Percentiles rank a stretch among this genome's conserved stretches.
phyloP scores from a whole-genome alignment of 2,329 filamentous ascomycete genomes.

The Talaromyces marneffei region DNA sequence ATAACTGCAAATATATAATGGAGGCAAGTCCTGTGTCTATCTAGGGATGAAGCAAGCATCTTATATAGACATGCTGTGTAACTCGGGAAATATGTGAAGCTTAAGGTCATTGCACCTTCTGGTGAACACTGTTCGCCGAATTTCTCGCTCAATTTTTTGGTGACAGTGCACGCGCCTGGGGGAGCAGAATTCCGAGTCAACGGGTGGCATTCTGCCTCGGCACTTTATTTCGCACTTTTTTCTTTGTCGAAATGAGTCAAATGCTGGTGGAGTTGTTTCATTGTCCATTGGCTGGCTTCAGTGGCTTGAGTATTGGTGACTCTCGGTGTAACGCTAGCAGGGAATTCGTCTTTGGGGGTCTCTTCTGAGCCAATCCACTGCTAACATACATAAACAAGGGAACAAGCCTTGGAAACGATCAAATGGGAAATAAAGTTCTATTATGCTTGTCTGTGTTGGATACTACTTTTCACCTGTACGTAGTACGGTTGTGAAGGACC shows the following conservation, averaged over 20 bases:
- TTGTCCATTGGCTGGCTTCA: neutral
- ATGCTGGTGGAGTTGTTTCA: neutral
- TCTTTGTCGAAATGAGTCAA: neutral
- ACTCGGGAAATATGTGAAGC: neutral
- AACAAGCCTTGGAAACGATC: neutral
- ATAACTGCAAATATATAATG: neutral
- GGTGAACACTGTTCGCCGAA: neutral
- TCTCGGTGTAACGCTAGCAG: neutral
- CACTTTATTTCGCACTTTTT: conserved; percentile 3
- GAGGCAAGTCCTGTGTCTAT: neutral
- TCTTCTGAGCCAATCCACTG: neutral
- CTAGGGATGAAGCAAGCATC: neutral
- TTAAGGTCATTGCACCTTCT: neutral
- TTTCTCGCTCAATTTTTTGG: conserved; percentile 3
- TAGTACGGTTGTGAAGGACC: neutral
- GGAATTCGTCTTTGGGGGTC: neutral
- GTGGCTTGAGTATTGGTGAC: neutral
- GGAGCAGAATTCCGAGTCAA: neutral
- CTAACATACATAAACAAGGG: neutral
- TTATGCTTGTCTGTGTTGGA: neutral
- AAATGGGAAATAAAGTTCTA: too few species aligned
- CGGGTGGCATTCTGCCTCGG: neutral
- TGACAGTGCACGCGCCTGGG: neutral
- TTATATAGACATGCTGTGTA: neutral
- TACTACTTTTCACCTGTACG: too few species aligned